These are phyloP conservation scores for Metschnikowia borealis DNA, from an alignment of 805 yeast genomes.

Conservation along the genomic window DNA sequence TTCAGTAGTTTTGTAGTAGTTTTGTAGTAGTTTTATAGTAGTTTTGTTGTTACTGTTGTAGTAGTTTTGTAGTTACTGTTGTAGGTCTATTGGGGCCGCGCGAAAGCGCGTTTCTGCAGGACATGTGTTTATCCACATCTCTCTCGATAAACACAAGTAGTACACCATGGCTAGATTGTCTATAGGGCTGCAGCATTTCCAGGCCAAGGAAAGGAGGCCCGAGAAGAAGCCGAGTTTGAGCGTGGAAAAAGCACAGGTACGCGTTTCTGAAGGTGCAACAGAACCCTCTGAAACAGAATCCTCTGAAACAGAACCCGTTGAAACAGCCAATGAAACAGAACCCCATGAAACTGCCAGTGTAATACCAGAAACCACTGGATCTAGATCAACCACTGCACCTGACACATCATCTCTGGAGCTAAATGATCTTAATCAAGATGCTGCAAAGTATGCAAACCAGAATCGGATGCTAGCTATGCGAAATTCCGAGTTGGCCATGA, in stretches of 20 bases:
- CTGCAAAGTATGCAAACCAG: conserved; percentile 33
- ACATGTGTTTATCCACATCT: conserved; percentile 1
- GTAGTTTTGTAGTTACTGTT: no score
- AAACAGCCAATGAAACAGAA: background rate
- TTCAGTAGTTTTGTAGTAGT: no score
- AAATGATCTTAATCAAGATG: background rate
- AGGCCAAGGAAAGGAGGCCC: conserved; percentile 3
- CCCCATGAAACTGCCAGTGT: background rate
- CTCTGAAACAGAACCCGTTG: background rate
- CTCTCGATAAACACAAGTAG: conserved; percentile 1
- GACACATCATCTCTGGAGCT: no score
- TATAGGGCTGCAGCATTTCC: conserved; percentile 13
- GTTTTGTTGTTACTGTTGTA: no score
- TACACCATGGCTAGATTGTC: conserved; percentile 16
- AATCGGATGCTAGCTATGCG: conserved; percentile 59
- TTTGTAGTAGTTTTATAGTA: no score
- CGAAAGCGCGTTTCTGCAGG: conserved; percentile 1
- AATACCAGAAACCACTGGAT: background rate
- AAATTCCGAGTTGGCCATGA: conserved; percentile 50
- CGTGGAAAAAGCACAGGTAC: background rate
- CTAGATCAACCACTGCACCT: background rate
- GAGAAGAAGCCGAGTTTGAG: background rate
- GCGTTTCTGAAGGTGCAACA: background rate
- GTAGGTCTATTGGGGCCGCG: background rate
- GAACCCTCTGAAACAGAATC: background rate